Evolutionary conservation across 306 rosid genomes (phyloP).

Genomic region (Comarum palustre): DNA sequence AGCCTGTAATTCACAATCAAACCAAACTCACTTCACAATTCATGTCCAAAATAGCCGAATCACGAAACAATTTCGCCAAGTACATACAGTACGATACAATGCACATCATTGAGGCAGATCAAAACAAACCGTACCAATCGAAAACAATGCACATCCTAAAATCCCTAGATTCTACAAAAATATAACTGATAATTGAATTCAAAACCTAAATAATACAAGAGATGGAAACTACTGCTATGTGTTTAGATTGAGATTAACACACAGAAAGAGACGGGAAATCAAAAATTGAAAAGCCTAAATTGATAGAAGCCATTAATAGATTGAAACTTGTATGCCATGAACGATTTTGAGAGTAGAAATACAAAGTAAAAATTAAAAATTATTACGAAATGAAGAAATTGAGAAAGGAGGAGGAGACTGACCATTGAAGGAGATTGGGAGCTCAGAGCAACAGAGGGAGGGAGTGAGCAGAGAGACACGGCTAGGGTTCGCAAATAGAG

Average conservation of each 20-base stretch:
- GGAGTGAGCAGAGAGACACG: conserved; percentile 1
- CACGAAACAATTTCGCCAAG: neutral
- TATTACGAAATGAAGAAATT: neutral
- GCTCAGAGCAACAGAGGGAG: neutral
- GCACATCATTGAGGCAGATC: neutral
- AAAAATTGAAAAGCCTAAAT: neutral
- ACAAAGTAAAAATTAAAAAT: neutral
- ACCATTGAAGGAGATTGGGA: conserved; percentile 15
- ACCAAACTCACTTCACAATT: neutral
- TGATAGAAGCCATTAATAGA: neutral
- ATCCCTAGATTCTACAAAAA: neutral
- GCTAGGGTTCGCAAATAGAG: neutral
- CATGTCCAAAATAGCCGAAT: neutral
- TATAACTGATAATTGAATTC: neutral
- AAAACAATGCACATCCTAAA: neutral
- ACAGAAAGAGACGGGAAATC: neutral
- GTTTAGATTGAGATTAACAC: neutral
- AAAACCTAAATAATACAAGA: neutral
- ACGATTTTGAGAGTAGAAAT: neutral
- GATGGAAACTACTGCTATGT: neutral
- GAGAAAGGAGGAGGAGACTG: neutral
- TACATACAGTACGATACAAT: neutral
- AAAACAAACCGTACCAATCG: neutral
- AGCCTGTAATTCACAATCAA: conserved; percentile 28
- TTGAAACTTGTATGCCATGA: neutral